Percentiles rank a stretch among this genome's conserved stretches.
Evolutionary conservation across 2,329 filamentous ascomycete genomes (phyloP).

Genomic region (Penicillium nordicum): DNA sequence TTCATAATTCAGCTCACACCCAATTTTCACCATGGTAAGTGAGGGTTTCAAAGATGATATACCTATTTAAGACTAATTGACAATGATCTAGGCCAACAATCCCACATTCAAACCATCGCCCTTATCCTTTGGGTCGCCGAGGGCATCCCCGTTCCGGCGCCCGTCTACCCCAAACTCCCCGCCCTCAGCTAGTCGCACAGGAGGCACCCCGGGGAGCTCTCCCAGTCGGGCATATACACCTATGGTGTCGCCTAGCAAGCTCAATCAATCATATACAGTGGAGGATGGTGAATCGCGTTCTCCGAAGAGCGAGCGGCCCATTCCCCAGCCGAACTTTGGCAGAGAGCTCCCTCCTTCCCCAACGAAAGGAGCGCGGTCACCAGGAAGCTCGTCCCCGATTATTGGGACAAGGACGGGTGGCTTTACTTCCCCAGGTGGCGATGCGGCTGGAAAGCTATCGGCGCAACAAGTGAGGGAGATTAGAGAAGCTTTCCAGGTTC

Average conservation of each 20-base stretch:
- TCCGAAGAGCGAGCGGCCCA: conserved; percentile 26
- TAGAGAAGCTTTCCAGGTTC: conserved; percentile 87
- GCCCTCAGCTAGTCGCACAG: conserved; percentile 48
- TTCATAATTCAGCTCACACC: neutral
- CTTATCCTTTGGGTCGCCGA: conserved; percentile 66
- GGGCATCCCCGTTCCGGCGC: conserved; percentile 66
- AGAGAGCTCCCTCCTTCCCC: conserved; percentile 41
- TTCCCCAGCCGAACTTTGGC: conserved; percentile 34
- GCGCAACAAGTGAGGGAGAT: conserved; percentile 80
- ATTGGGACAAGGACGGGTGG: conserved; percentile 24
- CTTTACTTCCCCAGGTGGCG: conserved; percentile 26
- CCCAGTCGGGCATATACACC: conserved; percentile 42
- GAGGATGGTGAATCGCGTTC: conserved; percentile 40
- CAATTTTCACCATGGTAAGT: conserved; percentile 3
- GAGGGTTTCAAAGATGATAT: neutral
- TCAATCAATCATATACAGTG: conserved; percentile 46
- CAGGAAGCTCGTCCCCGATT: conserved; percentile 29
- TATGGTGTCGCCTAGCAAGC: conserved; percentile 46
- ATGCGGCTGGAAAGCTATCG: conserved; percentile 56
- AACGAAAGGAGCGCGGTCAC: conserved; percentile 33
- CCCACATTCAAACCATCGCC: conserved; percentile 68
- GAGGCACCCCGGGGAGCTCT: conserved; percentile 48
- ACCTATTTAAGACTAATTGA: neutral
- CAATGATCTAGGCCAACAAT: conserved; percentile 45
- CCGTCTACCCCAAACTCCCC: conserved; percentile 62